A percentile compares a stretch with the other conserved stretches of the same genome.
phyloP scores from a whole-genome alignment of 768 basidiomycete genomes.

The Boletus reticulatus region DNA sequence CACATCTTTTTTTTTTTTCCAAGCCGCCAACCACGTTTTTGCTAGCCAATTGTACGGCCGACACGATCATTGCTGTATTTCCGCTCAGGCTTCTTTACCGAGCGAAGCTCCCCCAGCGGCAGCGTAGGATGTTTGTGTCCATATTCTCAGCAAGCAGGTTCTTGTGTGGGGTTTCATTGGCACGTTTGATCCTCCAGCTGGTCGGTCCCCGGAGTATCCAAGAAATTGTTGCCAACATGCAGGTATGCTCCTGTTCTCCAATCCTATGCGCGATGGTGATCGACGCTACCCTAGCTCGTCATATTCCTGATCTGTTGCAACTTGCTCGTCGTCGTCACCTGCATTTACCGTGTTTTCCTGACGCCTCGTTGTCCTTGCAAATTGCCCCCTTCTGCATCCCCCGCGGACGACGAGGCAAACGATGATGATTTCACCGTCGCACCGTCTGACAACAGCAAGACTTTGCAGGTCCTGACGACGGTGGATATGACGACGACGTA shows the following conservation, averaged over 20 bases:
- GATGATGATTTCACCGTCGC: slow-evolving; percentile 4
- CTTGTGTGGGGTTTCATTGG: slow-evolving; percentile 3
- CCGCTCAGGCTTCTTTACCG: slow-evolving; percentile 16
- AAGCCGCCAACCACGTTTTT: too few species aligned
- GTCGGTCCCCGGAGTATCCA: neutral
- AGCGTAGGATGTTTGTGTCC: slow-evolving; percentile 16
- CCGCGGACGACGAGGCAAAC: neutral
- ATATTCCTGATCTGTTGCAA: slow-evolving; percentile 10
- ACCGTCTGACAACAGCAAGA: too few species aligned
- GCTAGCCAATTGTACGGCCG: neutral
- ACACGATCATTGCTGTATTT: neutral
- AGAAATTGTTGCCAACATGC: neutral
- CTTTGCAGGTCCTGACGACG: too few species aligned
- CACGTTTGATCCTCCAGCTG: neutral
- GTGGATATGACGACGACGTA: too few species aligned
- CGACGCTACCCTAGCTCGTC: neutral
- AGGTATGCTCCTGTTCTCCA: neutral
- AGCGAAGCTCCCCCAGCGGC: slow-evolving; percentile 11
- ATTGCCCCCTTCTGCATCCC: too few species aligned
- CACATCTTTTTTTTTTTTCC: too few species aligned
- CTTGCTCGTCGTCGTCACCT: slow-evolving; percentile 12
- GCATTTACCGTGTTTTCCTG: slow-evolving; percentile 5
- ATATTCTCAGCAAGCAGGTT: slow-evolving; percentile 12
- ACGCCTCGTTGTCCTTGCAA: neutral
- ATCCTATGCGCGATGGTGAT: neutral